Conservation (phyloP, 2,329 filamentous ascomycete genomes). For the Nigrograna mackinnonii region DNA sequence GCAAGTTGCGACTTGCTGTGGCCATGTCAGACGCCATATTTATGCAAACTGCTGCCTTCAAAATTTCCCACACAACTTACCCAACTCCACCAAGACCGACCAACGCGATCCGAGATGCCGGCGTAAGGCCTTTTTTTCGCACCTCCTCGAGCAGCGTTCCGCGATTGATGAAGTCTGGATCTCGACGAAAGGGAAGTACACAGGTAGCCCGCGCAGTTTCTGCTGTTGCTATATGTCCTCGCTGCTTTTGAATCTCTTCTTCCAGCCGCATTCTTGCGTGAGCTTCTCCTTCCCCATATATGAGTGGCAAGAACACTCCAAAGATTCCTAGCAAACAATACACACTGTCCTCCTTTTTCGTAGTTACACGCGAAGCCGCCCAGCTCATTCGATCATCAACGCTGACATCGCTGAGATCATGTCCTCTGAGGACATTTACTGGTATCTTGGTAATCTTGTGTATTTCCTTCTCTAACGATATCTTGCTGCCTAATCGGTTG, state of each 20-base stretch:
- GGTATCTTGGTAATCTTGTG: constrained; percentile 15
- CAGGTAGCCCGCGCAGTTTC: too few species aligned
- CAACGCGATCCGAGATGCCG: constrained; percentile 19
- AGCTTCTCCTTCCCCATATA: constrained; percentile 18
- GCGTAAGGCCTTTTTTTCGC: constrained; percentile 9
- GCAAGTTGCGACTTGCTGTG: constrained; percentile 13
- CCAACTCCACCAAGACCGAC: constrained; percentile 28
- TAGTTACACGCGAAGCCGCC: constrained; percentile 13
- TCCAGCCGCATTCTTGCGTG: constrained; percentile 15
- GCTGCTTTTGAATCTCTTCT: too few species aligned
- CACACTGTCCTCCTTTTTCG: constrained; percentile 8
- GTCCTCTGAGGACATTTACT: constrained; percentile 3
- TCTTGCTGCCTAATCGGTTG: constrained; percentile 11
- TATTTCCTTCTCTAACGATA: constrained; percentile 12
- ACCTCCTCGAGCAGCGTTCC: constrained; percentile 14
- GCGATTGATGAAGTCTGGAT: constrained; percentile 26
- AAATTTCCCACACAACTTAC: constrained; percentile 4
- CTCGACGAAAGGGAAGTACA: constrained; percentile 6
- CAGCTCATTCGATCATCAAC: constrained; percentile 16
- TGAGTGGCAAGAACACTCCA: constrained; percentile 5
- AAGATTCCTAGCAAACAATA: constrained; percentile 16
- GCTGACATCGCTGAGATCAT: constrained; percentile 11
- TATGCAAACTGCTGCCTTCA: not conserved
- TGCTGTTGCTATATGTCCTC: too few species aligned
- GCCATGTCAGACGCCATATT: not conserved